These are phyloP conservation scores for Ilyonectria robusta DNA, from an alignment of 2,329 filamentous ascomycete species.

Conservation along the genomic window DNA sequence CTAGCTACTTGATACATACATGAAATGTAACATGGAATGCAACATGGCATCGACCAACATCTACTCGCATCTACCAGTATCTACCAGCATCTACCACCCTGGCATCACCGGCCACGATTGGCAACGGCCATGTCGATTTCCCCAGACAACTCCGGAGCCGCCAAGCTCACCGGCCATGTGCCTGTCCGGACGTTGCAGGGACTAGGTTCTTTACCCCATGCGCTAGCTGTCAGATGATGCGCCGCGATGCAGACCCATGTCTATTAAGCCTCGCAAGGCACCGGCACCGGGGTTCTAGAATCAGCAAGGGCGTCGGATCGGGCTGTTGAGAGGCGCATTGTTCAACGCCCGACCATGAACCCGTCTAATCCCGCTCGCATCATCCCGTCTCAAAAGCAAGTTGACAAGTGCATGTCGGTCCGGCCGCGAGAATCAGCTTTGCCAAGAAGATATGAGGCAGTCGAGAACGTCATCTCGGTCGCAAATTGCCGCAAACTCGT, in stretches of 20 bases:
- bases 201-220: slow-evolving; percentile 19
- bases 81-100: background rate
- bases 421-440: slow-evolving; percentile 27
- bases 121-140: slow-evolving; percentile 24
- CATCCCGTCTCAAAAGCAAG: slow-evolving; percentile 12
- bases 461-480: slow-evolving; percentile 21
- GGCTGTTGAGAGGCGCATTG: slow-evolving; percentile 25
- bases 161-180: slow-evolving; percentile 20
- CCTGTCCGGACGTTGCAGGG: slow-evolving; percentile 32
- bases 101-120: slow-evolving; percentile 15
- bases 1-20: background rate
- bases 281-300: slow-evolving; percentile 24
- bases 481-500: slow-evolving; percentile 30
- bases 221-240: slow-evolving; percentile 33
- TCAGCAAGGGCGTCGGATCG: slow-evolving; percentile 15
- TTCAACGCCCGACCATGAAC: slow-evolving; percentile 21
- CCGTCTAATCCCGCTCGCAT: slow-evolving; percentile 22
- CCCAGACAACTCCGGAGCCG: slow-evolving; percentile 23
- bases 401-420: slow-evolving; percentile 20
- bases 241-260: slow-evolving; percentile 19
- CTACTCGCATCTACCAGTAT: slow-evolving; percentile 3
- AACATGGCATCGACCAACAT: slow-evolving; percentile 19
- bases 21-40: slow-evolving; percentile 8
- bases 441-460: slow-evolving; percentile 18
- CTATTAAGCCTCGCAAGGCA: background rate